Conservation (phyloP, 2,329 filamentous ascomycete genomes). For the Microdochium bolleyi region DNA sequence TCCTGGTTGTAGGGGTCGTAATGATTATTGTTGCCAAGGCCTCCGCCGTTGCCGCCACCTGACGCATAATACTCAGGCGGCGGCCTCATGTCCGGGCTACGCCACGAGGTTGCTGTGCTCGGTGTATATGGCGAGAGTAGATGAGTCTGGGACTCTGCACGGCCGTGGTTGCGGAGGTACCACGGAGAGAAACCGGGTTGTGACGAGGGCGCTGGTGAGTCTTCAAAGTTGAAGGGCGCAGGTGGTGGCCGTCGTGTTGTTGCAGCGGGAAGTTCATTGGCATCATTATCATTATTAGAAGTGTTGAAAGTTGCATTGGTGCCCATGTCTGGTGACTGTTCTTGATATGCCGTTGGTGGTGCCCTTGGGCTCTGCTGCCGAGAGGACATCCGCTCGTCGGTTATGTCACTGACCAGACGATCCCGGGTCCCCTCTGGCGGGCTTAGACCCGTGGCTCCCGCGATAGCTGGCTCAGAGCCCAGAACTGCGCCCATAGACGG, state of each 20-base stretch:
- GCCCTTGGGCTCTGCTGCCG: too few relatives aligned
- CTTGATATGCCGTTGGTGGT: too few relatives aligned
- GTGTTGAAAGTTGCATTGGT: background rate
- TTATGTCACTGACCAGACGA: background rate
- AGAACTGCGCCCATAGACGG: conserved; percentile 2
- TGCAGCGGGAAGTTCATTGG: too few relatives aligned
- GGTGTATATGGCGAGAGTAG: background rate
- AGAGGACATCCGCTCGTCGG: too few relatives aligned
- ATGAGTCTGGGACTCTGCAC: background rate
- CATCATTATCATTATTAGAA: too few relatives aligned
- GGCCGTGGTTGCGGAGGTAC: background rate
- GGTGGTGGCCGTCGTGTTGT: background rate
- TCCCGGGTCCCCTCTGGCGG: background rate
- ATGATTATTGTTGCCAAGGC: background rate
- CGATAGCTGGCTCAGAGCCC: background rate
- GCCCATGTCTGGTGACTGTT: too few relatives aligned
- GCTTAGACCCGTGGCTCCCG: background rate
- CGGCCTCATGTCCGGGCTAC: background rate
- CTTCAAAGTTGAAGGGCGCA: background rate
- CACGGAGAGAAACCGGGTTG: background rate
- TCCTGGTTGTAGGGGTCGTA: background rate
- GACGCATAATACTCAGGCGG: background rate
- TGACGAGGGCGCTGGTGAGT: background rate
- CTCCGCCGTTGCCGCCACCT: background rate
- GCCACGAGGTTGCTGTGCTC: background rate